phyloP scores from a whole-genome alignment of 495 filamentous ascomycete species.

The Penicillium samsonianum region DNA sequence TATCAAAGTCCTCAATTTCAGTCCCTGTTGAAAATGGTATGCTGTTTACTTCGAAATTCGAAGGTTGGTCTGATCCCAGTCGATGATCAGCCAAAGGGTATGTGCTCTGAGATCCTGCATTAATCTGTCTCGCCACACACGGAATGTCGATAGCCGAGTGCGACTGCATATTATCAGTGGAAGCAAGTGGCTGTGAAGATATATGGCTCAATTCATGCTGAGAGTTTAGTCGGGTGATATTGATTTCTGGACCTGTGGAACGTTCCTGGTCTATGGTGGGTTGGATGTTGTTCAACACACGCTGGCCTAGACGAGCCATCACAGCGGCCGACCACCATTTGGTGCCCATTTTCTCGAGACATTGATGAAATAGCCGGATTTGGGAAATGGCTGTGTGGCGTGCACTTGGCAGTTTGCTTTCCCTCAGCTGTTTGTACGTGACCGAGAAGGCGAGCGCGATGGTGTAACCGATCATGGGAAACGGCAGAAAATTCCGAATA shows the following conservation, averaged over 20 bases:
- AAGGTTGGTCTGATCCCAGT: neutral
- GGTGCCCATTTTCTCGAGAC: constrained; percentile 16
- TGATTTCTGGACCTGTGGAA: constrained; percentile 3
- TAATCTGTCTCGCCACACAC: neutral
- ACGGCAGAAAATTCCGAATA: constrained; percentile 13
- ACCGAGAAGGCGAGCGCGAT: constrained; percentile 29
- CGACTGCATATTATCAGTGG: neutral
- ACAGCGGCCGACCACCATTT: constrained; percentile 31
- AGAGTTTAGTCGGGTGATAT: constrained; percentile 13
- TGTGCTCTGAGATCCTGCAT: neutral
- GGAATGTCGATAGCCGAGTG: neutral
- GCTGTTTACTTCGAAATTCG: constrained; percentile 11
- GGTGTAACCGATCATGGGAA: constrained; percentile 26
- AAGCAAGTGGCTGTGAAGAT: neutral
- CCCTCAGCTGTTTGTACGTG: constrained; percentile 26
- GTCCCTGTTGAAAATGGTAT: neutral
- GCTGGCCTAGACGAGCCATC: constrained; percentile 28
- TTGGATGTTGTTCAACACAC: constrained; percentile 20
- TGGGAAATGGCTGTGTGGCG: constrained; percentile 17
- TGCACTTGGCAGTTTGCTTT: constrained; percentile 17
- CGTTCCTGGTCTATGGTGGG: constrained; percentile 6
- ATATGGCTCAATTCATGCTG: neutral
- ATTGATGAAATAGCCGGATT: constrained; percentile 20
- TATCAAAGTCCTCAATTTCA: constrained; percentile 18
- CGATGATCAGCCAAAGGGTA: neutral